Conservation (phyloP, 768 basidiomycete genomes). For the Serendipita vermifera region DNA sequence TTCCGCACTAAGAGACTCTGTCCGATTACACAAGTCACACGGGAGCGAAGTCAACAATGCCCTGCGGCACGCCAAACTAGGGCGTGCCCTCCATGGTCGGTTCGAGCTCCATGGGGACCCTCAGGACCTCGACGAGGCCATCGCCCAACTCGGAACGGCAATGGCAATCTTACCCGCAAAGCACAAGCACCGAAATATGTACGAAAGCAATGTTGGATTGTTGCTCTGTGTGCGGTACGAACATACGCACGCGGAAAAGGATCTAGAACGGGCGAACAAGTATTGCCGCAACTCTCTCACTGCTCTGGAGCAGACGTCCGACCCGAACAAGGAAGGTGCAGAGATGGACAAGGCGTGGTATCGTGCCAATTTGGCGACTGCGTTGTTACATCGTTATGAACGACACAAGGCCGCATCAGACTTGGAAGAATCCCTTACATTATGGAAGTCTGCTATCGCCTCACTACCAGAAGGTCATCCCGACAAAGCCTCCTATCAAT, state of each 20-base stretch:
- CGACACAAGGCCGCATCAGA: background rate
- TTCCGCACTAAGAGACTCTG: constrained; percentile 3
- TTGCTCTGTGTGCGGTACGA: constrained; percentile 3
- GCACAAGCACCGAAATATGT: constrained; percentile 5
- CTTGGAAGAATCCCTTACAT: background rate
- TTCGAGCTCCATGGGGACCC: background rate
- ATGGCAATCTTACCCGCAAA: constrained; percentile 5
- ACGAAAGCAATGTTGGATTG: constrained; percentile 3
- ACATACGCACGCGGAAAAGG: constrained; percentile 1
- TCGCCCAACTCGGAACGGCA: background rate
- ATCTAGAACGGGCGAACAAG: background rate
- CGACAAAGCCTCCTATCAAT: constrained; percentile 8
- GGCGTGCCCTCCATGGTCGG: background rate
- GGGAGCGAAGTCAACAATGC: constrained; percentile 4
- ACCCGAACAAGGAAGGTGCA: background rate
- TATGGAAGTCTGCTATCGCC: background rate
- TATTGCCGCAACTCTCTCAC: constrained; percentile 6
- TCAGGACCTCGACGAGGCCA: constrained; percentile 8
- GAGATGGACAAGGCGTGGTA: constrained; percentile 8
- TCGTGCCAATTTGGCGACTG: background rate
- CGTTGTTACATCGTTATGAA: constrained; percentile 4
- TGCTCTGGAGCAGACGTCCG: background rate
- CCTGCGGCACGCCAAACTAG: constrained; percentile 3
- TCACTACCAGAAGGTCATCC: constrained; percentile 1
- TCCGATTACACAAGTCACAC: constrained; percentile 3